Evolutionary conservation across 1,284 basidiomycete genomes (phyloP), one percentile per base, ranked within the genome.

Genomic region (Meira nashicola): DNA sequence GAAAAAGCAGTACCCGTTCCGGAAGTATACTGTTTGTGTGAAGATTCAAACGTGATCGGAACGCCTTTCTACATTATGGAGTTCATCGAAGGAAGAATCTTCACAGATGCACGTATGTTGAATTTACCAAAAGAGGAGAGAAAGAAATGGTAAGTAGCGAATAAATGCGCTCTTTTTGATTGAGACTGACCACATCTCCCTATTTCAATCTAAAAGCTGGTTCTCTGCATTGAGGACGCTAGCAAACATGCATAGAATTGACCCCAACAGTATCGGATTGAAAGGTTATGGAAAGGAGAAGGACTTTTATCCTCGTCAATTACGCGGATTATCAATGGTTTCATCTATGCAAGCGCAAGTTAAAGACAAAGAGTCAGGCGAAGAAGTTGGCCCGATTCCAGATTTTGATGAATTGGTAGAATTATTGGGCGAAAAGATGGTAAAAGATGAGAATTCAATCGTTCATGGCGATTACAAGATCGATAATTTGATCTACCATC

Each of bases 401-500:
- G 83, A 81, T 54, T 88, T 88, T 71, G 82, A 85, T 44, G 85
- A 87, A 64, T 82, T 96, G 73, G 81, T 89, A 51, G 76, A 79
- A 9, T 96, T 89, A 89, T 94, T 92, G 73, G 80, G 82, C 53
- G 78, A 80, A 41, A 83, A 89, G 68, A 81, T 91, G 55, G 92
- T 90, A 0, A 83, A 87, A 74, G 83, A 82, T 66, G 86, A 64
- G 55, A 86, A 79, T 37, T 61, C 59, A 17, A 86, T 94, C 64
- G 90, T 95, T 3, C 93, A 97, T 76, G 93, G 94, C 21, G 93
- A 97, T 79, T 97, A 91, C 78, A 98, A 98, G 80, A 83, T 95
- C 21, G 93, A 98, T 79, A 98, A 97, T 77, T 79, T 97, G 41
- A 85, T 97, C 63, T 97, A 92, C 80, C 92, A 96, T 74, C 89